Conservation (phyloP, 805 yeast genomes). For the Yarrowia sp. region DNA sequence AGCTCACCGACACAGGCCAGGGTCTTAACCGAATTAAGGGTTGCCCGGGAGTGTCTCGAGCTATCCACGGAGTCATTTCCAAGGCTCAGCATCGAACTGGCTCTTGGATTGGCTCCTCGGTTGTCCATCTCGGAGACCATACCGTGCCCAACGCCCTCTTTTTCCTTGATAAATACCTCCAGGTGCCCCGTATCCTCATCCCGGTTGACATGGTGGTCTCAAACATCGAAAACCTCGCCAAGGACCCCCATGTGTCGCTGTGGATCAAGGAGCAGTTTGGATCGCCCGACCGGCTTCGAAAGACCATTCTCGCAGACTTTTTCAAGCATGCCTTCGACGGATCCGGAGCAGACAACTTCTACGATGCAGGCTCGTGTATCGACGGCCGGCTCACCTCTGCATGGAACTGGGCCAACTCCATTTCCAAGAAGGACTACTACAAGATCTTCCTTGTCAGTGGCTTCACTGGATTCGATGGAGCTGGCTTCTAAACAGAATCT, state of each 20-base stretch:
- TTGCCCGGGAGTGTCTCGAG: conserved; percentile 64
- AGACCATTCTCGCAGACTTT: conserved; percentile 47
- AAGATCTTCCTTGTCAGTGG: conserved; percentile 63
- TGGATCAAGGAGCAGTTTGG: conserved; percentile 61
- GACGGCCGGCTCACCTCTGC: conserved; percentile 79
- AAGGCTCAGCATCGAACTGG: conserved; percentile 62
- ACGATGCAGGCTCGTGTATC: conserved; percentile 79
- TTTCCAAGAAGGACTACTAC: conserved; percentile 62
- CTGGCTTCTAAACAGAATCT: conserved; percentile 39
- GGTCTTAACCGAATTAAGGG: conserved; percentile 74
- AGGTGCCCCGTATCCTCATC: conserved; percentile 70
- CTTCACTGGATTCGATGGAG: conserved; percentile 71
- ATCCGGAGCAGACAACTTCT: conserved; percentile 79
- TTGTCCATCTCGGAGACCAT: conserved; percentile 76
- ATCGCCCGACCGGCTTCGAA: conserved; percentile 50
- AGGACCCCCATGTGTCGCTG: conserved; percentile 47
- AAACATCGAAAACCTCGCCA: conserved; percentile 51
- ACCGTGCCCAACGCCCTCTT: conserved; percentile 81
- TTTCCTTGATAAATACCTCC: conserved; percentile 74
- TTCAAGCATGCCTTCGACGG: conserved; percentile 67
- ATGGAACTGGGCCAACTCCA: conserved; percentile 77
- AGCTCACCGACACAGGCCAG: conserved; percentile 70
- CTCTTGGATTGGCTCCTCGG: conserved; percentile 76
- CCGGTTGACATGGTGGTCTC: conserved; percentile 62
- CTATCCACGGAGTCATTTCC: conserved; percentile 65